Conservation (phyloP, 1,284 basidiomycete genomes). For the Heterobasidion irregulare region DNA sequence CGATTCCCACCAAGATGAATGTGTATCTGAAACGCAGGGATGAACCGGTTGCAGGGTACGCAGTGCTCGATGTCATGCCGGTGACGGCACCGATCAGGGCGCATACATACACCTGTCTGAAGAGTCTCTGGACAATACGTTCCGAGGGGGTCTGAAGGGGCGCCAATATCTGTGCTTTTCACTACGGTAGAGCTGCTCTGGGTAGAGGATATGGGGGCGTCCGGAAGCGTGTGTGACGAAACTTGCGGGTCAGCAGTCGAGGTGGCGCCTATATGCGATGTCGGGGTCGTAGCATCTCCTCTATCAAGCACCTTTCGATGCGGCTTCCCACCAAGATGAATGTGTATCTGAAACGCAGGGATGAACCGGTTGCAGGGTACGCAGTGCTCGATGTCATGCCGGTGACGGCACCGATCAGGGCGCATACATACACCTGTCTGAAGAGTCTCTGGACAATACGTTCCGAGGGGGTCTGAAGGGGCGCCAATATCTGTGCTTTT, state of each 20-base stretch:
- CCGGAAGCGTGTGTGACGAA: background rate
- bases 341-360: background rate
- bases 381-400: slow-evolving; percentile 7
- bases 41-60: slow-evolving; percentile 2
- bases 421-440: slow-evolving; percentile 3
- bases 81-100: background rate
- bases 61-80: slow-evolving; percentile 7
- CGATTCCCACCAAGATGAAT: no score
- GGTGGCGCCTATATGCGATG: no score
- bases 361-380: slow-evolving; percentile 4
- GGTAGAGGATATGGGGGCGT: background rate
- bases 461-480: background rate
- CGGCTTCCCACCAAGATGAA: no score
- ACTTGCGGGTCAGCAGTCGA: background rate
- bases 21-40: background rate
- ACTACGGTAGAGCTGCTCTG: no score
- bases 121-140: slow-evolving; percentile 3
- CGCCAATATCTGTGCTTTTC: background rate
- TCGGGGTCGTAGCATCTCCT: no score
- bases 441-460: slow-evolving; percentile 3
- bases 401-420: background rate
- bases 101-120: slow-evolving; percentile 2
- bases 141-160: background rate
- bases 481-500: background rate
- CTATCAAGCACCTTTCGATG: no score